phyloP scores from a whole-genome alignment of 1,139 yeast genomes.

The Saccharomycopsis hybrid region DNA sequence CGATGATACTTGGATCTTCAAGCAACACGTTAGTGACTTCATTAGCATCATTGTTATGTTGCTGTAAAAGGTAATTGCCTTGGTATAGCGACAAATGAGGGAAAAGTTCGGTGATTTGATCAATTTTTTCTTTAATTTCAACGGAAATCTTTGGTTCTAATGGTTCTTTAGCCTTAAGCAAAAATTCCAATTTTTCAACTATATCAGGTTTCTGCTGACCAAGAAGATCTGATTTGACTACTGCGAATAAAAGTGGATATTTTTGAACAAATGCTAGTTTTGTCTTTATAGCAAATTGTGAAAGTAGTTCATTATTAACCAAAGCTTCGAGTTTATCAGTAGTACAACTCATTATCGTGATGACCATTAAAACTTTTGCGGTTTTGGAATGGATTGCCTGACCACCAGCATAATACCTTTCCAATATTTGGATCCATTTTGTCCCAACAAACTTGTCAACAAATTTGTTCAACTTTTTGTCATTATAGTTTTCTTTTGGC shows the following conservation, averaged over 20 bases:
- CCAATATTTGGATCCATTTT: constrained; percentile 54
- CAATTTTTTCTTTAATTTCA: constrained; percentile 32
- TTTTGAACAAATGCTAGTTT: constrained; percentile 2
- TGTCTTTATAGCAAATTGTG: neutral
- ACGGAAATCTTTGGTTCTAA: neutral
- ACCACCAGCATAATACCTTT: constrained; percentile 50
- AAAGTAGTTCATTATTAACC: constrained; percentile 1
- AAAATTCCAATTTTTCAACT: constrained; percentile 22
- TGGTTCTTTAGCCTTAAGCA: constrained; percentile 23
- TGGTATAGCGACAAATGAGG: constrained; percentile 46
- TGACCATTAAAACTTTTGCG: constrained; percentile 43
- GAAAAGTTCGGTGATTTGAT: constrained; percentile 47
- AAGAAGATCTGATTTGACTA: constrained; percentile 7
- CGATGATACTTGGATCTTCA: constrained; percentile 48
- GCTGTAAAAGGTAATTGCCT: constrained; percentile 40
- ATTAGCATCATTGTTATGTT: constrained; percentile 50
- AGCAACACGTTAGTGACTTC: constrained; percentile 50
- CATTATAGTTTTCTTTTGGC: constrained; percentile 2
- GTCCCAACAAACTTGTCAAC: constrained; percentile 47
- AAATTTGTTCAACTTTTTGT: constrained; percentile 29
- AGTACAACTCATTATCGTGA: constrained; percentile 47
- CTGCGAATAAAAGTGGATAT: constrained; percentile 11
- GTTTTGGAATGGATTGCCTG: constrained; percentile 42
- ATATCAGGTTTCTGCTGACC: constrained; percentile 1
- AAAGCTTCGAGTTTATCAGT: constrained; percentile 31